Percentiles rank a stretch among this genome's conserved stretches.
Evolutionary conservation across 352 stramenopile species (phyloP).

Genomic region (Phytophthora litchii): DNA sequence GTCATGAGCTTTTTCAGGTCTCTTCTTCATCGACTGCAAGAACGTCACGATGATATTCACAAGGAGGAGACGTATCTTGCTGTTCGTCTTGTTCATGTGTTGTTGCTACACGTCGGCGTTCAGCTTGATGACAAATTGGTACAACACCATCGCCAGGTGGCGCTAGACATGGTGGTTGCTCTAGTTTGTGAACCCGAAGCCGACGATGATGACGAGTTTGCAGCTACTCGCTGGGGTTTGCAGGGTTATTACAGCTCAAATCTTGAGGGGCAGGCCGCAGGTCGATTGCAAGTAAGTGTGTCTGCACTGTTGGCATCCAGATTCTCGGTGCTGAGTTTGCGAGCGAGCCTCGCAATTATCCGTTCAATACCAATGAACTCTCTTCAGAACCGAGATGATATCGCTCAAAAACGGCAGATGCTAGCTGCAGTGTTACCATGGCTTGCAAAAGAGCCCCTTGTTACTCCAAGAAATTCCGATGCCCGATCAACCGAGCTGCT

Average conservation of each 20-base stretch:
- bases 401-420: constrained; percentile 56
- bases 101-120: constrained; percentile 58
- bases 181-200: constrained; percentile 19
- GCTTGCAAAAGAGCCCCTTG: constrained; percentile 51
- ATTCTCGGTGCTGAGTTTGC: constrained; percentile 37
- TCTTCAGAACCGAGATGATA: constrained; percentile 36
- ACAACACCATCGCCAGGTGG: constrained; percentile 35
- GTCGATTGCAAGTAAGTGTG: constrained; percentile 32
- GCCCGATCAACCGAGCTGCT: constrained; percentile 36
- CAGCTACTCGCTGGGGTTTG: constrained; percentile 32
- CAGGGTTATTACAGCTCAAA: constrained; percentile 34
- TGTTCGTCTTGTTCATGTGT: constrained; percentile 47
- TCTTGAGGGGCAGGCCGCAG: constrained; percentile 16
- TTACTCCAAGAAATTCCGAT: not conserved
- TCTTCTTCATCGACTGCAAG: constrained; percentile 36
- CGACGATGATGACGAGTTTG: constrained; percentile 24
- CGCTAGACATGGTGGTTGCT: constrained; percentile 32
- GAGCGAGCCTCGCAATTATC: constrained; percentile 50
- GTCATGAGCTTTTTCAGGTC: constrained; percentile 28
- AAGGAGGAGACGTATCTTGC: constrained; percentile 32
- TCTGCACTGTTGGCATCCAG: constrained; percentile 37
- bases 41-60: constrained; percentile 4
- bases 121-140: constrained; percentile 37
- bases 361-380: constrained; percentile 29
- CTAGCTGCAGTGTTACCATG: constrained; percentile 57